Percentiles rank a stretch among this genome's conserved stretches.
Conservation (phyloP, 140 eudicot species). For the Erigeron philadelphicus region DNA sequence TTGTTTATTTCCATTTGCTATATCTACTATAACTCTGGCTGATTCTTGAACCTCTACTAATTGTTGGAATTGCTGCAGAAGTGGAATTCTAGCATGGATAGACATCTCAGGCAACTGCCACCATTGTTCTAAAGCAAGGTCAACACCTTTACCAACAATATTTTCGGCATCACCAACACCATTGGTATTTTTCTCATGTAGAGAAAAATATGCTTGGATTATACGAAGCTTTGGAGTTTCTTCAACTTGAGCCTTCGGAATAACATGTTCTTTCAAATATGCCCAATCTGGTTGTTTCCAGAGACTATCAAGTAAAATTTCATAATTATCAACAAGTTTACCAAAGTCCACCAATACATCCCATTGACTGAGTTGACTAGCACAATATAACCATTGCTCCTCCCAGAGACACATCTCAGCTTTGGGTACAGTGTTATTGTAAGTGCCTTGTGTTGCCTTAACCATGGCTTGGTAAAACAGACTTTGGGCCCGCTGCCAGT, state of each 20-base stretch:
- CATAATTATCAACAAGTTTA: conserved; percentile 83
- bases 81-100: conserved; percentile 83
- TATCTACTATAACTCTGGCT: conserved; percentile 70
- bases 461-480: conserved; percentile 96
- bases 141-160: conserved; percentile 86
- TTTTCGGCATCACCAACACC: conserved; percentile 96
- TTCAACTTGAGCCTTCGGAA: conserved; percentile 92
- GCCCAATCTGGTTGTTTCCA: conserved; percentile 99
- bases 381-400: conserved; percentile 94
- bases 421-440: conserved; percentile 91
- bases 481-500: conserved; percentile 97
- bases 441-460: conserved; percentile 98
- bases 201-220: conserved; percentile 88
- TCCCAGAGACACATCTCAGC: conserved; percentile 99
- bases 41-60: conserved; percentile 98
- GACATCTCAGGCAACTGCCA: conserved; percentile 99
- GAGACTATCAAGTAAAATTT: conserved; percentile 80
- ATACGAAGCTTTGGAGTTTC: conserved; percentile 97
- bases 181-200: conserved; percentile 80
- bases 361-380: conserved; percentile 97
- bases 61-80: conserved; percentile 94
- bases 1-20: conserved; percentile 75
- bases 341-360: conserved; percentile 90
- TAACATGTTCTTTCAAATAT: conserved; percentile 78
- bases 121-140: conserved; percentile 98